Evolutionary conservation across 768 basidiomycete species (phyloP).

Genomic region (Mycena galopus): DNA sequence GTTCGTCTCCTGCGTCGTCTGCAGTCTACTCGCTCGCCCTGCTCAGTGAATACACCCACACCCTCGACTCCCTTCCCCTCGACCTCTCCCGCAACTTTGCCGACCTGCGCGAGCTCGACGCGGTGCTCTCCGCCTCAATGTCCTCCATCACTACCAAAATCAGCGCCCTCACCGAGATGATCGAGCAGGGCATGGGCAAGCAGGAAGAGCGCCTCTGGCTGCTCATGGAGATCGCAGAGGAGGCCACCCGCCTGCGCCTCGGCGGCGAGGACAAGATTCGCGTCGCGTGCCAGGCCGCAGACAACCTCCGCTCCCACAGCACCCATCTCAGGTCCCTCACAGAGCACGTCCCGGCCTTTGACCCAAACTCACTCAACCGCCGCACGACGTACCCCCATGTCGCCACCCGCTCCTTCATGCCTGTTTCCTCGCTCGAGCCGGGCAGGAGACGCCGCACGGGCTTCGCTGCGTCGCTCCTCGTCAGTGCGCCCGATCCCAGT

Average conservation of each 20-base stretch:
- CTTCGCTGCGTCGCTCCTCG: slow-evolving; percentile 64
- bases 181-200: slow-evolving; percentile 70
- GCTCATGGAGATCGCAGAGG: slow-evolving; percentile 94
- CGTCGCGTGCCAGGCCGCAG: slow-evolving; percentile 91
- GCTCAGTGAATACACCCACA: slow-evolving; percentile 89
- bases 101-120: slow-evolving; percentile 98
- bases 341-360: slow-evolving; percentile 73
- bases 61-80: slow-evolving; percentile 92
- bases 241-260: slow-evolving; percentile 89
- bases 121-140: slow-evolving; percentile 93
- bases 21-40: slow-evolving; percentile 75
- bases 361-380: slow-evolving; percentile 66
- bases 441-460: slow-evolving; percentile 72
- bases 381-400: slow-evolving; percentile 85
- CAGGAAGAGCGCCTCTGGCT: slow-evolving; percentile 87
- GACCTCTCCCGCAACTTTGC: slow-evolving; percentile 95
- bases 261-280: slow-evolving; percentile 99
- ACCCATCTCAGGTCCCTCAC: slow-evolving; percentile 73
- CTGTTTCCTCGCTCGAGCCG: slow-evolving; percentile 70
- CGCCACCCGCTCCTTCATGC: slow-evolving; percentile 75
- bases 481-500: slow-evolving; percentile 68
- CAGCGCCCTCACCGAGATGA: slow-evolving; percentile 77
- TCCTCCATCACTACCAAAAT: slow-evolving; percentile 86
- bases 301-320: slow-evolving; percentile 80
- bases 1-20: slow-evolving; percentile 43